Conservation (phyloP, 306 rosid species). For the Luffa acutangula region DNA sequence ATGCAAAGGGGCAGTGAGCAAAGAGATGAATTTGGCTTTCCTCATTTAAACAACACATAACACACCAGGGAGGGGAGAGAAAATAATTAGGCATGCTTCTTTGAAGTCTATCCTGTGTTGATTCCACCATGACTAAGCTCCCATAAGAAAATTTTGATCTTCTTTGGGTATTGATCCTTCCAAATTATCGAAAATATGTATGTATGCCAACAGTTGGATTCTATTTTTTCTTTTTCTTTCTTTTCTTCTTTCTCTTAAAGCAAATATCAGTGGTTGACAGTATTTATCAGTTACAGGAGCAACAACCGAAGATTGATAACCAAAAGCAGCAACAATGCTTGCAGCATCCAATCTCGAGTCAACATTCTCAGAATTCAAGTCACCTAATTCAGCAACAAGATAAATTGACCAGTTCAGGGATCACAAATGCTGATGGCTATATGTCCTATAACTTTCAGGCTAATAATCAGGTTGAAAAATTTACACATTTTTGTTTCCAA, state of each 20-base stretch:
- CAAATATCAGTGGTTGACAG: not conserved
- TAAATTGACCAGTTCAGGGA: conserved; percentile 29
- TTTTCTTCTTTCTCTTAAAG: not conserved
- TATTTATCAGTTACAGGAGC: not conserved
- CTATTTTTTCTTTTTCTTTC: not conserved
- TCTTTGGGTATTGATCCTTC: no score
- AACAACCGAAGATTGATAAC: conserved; percentile 24
- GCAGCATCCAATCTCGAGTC: conserved; percentile 35
- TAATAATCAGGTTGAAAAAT: conserved; percentile 45
- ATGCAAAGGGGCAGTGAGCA: no score
- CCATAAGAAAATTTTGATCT: no score
- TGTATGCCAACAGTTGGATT: not conserved
- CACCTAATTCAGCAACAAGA: conserved; percentile 37
- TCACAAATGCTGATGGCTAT: conserved; percentile 23
- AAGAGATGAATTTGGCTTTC: no score
- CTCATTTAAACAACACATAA: no score
- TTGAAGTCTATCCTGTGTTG: no score
- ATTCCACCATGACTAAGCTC: no score
- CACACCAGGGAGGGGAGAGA: no score
- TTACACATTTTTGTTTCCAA: conserved; percentile 1
- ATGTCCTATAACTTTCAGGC: conserved; percentile 35
- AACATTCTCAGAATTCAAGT: conserved; percentile 33
- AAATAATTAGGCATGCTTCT: no score
- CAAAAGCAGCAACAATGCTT: conserved; percentile 36
- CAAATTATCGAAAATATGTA: no score